phyloP scores from a whole-genome alignment of 163 green algal species.

The Scenedesmus sp. region DNA sequence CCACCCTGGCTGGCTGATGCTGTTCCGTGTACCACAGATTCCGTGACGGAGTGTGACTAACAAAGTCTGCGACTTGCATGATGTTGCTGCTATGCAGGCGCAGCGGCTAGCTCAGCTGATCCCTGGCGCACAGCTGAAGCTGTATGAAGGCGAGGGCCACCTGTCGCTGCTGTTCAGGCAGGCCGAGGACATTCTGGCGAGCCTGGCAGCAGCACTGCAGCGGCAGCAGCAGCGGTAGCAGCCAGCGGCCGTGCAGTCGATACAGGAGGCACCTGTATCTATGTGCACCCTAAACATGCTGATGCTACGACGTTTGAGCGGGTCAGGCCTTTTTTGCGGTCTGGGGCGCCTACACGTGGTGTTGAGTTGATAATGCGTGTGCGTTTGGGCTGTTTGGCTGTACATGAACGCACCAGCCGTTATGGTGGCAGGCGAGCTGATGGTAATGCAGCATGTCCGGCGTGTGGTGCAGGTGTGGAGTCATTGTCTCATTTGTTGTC shows the following conservation, averaged over 20 bases:
- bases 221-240: background rate
- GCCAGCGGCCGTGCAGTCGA: background rate
- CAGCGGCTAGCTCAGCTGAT: conserved; percentile 1
- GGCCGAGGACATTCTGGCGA: conserved; percentile 12
- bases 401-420: no score
- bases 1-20: no score
- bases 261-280: background rate
- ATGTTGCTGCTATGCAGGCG: background rate
- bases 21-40: no score
- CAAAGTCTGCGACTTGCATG: no score
- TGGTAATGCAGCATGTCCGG: no score
- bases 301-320: background rate
- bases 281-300: background rate
- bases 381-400: no score
- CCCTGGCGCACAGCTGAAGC: background rate
- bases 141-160: conserved; percentile 16
- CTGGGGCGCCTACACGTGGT: background rate
- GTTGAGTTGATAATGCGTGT: background rate
- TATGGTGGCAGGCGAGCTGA: no score
- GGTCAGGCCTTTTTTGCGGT: background rate
- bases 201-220: conserved; percentile 13
- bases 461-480: no score
- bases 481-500: no score
- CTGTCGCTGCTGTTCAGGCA: conserved; percentile 20
- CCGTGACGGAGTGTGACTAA: no score